Evolutionary conservation across 139 green algal genomes (phyloP), one percentile per base, ranked within the genome.

Genomic region (Spirogloea muscicola): DNA sequence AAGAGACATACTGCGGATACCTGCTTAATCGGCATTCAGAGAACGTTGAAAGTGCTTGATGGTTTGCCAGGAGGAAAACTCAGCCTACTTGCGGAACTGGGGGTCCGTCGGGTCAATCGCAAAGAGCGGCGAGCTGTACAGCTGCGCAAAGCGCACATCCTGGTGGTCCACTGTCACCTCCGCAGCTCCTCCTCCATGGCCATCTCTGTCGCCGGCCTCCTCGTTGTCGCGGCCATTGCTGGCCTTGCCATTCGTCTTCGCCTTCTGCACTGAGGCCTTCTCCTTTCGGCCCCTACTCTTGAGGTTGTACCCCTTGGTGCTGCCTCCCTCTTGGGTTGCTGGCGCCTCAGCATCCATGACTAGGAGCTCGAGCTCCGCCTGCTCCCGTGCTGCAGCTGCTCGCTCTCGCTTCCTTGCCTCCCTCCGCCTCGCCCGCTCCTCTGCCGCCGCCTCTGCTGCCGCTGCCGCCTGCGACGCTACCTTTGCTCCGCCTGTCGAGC

Each of bases 21-120:
- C n/a, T n/a, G n/a, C n/a, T n/a, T n/a, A n/a, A n/a, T n/a, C n/a
- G n/a, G n/a, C n/a, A n/a, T n/a, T n/a, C n/a, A n/a, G n/a, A n/a
- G n/a, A n/a, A n/a, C n/a, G n/a, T n/a, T n/a, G n/a, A n/a, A n/a
- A n/a, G n/a, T n/a, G n/a, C n/a, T n/a, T 42, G 57, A 38, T 34
- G 57, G n/a, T 18, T 34, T 65, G 57, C 33, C 33, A 34, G 43
- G 61, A 63, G 3, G 25, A 37, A 61, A 29, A 68, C 7, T 5
- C 3, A 36, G 43, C 33, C 66, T 5, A 79, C 71, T 71, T 74
- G 46, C 76, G 80, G 77, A 88, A 97, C 37, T 87, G 79, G 1
- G 92, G 92, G 84, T 96, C 89, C 18, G 92, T 97, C 1, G 92
- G 92, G 68, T 97, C 92, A 41, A 97, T 80, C 0, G 91, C 90